Evolutionary conservation across 768 basidiomycete species (phyloP).

Genomic region (Clathrus columnatus): DNA sequence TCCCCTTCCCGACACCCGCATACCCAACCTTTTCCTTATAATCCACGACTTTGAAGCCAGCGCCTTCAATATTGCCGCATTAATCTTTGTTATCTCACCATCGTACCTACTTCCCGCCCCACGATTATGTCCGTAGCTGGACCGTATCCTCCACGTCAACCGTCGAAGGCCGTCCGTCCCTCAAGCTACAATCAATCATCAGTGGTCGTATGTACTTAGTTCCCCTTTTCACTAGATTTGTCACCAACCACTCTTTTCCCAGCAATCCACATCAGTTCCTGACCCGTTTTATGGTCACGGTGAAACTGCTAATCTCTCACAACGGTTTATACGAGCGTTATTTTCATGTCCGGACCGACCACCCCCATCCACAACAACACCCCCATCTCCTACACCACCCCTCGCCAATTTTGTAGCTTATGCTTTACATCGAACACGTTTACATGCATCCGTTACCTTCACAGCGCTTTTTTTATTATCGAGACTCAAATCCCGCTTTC

Average conservation of each 20-base stretch:
- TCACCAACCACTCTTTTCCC: background rate
- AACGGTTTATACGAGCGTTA: conserved; percentile 73
- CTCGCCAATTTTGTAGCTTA: conserved; percentile 82
- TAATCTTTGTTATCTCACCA: background rate
- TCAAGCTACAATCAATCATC: background rate
- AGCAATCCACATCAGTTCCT: background rate
- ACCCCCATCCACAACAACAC: conserved; percentile 30
- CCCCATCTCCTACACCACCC: conserved; percentile 43
- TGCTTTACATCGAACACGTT: conserved; percentile 74
- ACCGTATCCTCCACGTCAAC: conserved; percentile 7
- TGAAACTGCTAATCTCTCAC: conserved; percentile 55
- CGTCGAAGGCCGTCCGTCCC: conserved; percentile 1
- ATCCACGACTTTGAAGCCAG: background rate
- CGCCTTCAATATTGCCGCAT: background rate
- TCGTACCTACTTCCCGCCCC: background rate
- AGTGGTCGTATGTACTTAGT: background rate
- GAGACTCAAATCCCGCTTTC: conserved; percentile 85
- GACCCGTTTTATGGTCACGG: conserved; percentile 77
- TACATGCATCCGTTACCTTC: conserved; percentile 57
- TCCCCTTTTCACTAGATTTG: background rate
- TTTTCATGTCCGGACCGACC: conserved; percentile 84
- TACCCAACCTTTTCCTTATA: too few relatives aligned
- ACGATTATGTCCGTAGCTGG: conserved; percentile 11
- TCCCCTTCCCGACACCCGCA: too few relatives aligned
- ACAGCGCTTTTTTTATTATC: conserved; percentile 69